These are phyloP conservation scores for Hordeum marinum DNA, from an alignment of 176 grass and related monocot genomes.

Conservation along the genomic window DNA sequence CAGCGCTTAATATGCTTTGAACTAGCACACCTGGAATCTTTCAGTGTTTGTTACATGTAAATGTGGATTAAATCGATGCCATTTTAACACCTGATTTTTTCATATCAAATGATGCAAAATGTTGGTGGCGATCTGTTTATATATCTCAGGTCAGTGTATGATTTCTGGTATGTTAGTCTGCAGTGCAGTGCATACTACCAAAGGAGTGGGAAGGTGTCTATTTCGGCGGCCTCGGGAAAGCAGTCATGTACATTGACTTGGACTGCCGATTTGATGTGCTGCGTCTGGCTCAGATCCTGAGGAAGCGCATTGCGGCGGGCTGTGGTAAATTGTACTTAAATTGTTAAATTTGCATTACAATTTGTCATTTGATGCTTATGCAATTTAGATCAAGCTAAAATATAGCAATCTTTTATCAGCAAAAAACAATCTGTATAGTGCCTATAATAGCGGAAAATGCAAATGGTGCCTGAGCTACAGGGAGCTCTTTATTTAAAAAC, in stretches of 20 bases:
- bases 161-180: slow-evolving; percentile 45
- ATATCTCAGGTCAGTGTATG: not conserved
- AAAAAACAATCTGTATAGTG: not conserved
- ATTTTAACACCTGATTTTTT: not conserved
- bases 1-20: not conserved
- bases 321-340: slow-evolving; percentile 27
- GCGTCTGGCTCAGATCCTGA: slow-evolving; percentile 64
- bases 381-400: not conserved
- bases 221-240: slow-evolving; percentile 65
- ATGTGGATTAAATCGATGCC: not conserved
- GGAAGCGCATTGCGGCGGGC: slow-evolving; percentile 34
- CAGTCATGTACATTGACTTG: slow-evolving; percentile 71
- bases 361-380: slow-evolving; percentile 1
- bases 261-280: slow-evolving; percentile 89
- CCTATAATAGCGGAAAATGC: not conserved
- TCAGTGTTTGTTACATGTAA: not conserved
- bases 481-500: no score
- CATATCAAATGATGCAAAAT: not conserved
- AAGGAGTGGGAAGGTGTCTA: slow-evolving; percentile 72
- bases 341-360: not conserved
- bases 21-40: not conserved
- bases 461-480: no score
- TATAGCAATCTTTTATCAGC: not conserved
- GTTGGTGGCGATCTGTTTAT: not conserved
- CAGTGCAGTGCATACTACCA: slow-evolving; percentile 74